Percentiles rank a stretch among this genome's conserved stretches.
phyloP scores from a whole-genome alignment of 2,329 filamentous ascomycete species.

The Zymoseptoria pseudotritici region DNA sequence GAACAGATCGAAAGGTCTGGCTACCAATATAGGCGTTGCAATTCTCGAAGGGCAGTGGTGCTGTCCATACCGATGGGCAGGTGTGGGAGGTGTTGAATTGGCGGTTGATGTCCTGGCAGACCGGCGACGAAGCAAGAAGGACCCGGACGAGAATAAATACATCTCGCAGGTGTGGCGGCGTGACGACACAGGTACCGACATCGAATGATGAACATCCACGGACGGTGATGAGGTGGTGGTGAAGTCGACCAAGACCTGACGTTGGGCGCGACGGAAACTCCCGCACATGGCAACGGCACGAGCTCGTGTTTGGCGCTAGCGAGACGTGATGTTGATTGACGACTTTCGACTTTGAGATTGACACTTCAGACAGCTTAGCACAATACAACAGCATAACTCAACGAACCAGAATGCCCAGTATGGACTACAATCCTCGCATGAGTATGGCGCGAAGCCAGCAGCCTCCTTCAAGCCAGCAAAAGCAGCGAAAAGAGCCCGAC shows the following conservation, averaged over 20 bases:
- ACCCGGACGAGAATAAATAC: not conserved
- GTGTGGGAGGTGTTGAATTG: not conserved
- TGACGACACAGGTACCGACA: not conserved
- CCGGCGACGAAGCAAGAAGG: not conserved
- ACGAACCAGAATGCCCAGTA: conserved; percentile 26
- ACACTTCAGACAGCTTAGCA: not conserved
- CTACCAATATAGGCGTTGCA: not conserved
- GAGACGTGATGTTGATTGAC: not conserved
- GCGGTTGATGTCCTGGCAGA: not conserved
- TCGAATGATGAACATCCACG: not conserved
- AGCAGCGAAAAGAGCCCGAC: conserved; percentile 34
- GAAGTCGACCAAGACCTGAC: not conserved
- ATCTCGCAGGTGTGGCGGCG: not conserved
- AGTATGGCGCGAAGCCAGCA: conserved; percentile 41
- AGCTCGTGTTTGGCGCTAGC: not conserved
- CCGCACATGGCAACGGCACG: not conserved
- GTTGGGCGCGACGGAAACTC: not conserved
- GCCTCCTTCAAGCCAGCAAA: conserved; percentile 29
- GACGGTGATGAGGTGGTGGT: not conserved
- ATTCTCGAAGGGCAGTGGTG: not conserved
- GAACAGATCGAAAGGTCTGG: not conserved
- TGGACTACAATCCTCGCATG: conserved; percentile 46
- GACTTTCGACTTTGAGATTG: not conserved
- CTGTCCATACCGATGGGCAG: not conserved
- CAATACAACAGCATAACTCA: conserved; percentile 5